Conservation (phyloP, 2,329 filamentous ascomycete species). For the Beauveria brongniartii region DNA sequence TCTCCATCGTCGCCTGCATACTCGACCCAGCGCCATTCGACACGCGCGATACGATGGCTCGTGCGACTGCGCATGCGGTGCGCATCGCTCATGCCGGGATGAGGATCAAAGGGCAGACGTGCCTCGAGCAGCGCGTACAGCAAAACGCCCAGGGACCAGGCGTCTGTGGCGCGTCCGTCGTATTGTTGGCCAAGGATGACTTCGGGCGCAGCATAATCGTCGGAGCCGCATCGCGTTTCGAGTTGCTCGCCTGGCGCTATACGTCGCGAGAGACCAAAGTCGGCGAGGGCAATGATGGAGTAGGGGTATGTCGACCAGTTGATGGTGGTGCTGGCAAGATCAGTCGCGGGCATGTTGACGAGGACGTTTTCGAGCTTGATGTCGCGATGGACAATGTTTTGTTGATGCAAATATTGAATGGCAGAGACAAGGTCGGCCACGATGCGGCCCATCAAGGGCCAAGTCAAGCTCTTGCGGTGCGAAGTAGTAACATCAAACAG, state of each 20-base stretch:
- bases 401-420: conserved; percentile 74
- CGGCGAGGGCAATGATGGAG: conserved; percentile 80
- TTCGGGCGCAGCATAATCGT: conserved; percentile 95
- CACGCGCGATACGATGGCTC: conserved; percentile 87
- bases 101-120: conserved; percentile 86
- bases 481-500: conserved; percentile 84
- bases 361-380: conserved; percentile 97
- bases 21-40: conserved; percentile 91
- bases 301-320: conserved; percentile 72
- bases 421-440: conserved; percentile 85
- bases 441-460: conserved; percentile 68
- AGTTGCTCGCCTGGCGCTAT: conserved; percentile 81
- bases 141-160: conserved; percentile 90
- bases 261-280: conserved; percentile 80
- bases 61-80: conserved; percentile 71
- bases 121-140: conserved; percentile 90
- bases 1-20: conserved; percentile 80
- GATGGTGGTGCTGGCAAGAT: conserved; percentile 53
- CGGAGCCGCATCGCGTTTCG: conserved; percentile 89
- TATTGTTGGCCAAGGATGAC: conserved; percentile 94
- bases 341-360: conserved; percentile 67
- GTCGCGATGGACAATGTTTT: conserved; percentile 88
- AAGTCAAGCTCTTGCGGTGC: conserved; percentile 58
- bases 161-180: conserved; percentile 84
- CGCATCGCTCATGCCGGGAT: conserved; percentile 69